Evolutionary conservation across 2,329 filamentous ascomycete genomes (phyloP), one percentile per base, ranked within the genome.

Genomic region (Exophiala mesophila): DNA sequence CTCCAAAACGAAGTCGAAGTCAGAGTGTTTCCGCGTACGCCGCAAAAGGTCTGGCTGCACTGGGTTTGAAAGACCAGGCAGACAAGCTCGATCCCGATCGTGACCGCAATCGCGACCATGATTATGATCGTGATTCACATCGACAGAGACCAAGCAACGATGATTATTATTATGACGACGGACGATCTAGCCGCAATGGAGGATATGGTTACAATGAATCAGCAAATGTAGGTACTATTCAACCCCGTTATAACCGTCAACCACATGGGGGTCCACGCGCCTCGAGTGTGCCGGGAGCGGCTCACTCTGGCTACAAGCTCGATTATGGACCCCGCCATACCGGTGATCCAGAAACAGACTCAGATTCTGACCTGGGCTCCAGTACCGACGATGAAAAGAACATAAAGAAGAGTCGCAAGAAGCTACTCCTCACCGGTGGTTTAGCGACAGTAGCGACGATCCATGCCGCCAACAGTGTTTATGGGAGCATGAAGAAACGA

Each of bases 381-480:
- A 77, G 75, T 59, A 73, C 72, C 56, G 79, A 80, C 58, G 78
- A 84, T 66, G 78, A 81, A 58, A 70, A 74, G 53, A 66, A 70
- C 57, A 69, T 72, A 40, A 83, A 80, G 63, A 81, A 82, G 59
- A 72, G 82, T 67, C 72, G 72, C 67, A 75, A 77, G 62, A 82
- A 82, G 64, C 77, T 82, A 69, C 62, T 82, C 57, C 59, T 83
- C 50, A 82, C 79, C 52, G 76, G 78, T 41, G 79, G 80, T 50
- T 66, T 84, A 45, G 80, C 81, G 40, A 80, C 78, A 44, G 74
- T 84, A 45, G 81, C 81, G 26, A 83, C 80, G 19, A 82, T 84
- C 49, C 80, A 84, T 63, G 80, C 80, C 17, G 80, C 77, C 10
- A 79, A 84, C 59, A 74, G 72, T 48, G 69, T 84, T 41, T 80